Conservation (phyloP, 768 basidiomycete species). For the Nevesoporus exiguus region DNA sequence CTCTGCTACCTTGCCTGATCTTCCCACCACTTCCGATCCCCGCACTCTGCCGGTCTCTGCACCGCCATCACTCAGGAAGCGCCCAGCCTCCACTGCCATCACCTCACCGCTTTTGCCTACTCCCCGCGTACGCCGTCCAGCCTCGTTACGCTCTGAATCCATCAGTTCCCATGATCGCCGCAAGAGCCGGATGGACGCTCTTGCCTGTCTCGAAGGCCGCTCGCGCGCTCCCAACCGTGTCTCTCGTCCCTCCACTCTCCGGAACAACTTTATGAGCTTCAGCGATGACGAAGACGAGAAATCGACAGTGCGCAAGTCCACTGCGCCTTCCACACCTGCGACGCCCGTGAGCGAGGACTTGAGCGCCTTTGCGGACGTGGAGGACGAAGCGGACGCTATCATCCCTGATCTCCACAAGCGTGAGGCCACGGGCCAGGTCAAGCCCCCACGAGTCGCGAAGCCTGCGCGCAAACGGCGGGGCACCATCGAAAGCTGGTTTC, state of each 20-base stretch:
- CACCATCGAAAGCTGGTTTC: constrained; percentile 51
- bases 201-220: constrained; percentile 63
- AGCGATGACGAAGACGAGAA: constrained; percentile 59
- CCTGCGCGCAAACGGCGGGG: constrained; percentile 33
- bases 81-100: constrained; percentile 16
- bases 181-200: constrained; percentile 54
- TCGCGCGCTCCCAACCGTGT: constrained; percentile 23
- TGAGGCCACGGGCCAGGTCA: constrained; percentile 9
- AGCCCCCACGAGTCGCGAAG: constrained; percentile 5
- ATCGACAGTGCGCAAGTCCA: background rate
- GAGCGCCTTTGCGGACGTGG: constrained; percentile 28
- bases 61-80: constrained; percentile 4
- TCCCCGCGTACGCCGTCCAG: constrained; percentile 13
- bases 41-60: background rate
- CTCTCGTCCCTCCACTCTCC: constrained; percentile 13
- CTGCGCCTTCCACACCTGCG: constrained; percentile 1
- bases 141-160: constrained; percentile 31
- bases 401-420: constrained; percentile 16
- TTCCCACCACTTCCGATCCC: constrained; percentile 27
- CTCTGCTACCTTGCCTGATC: constrained; percentile 47
- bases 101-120: constrained; percentile 17
- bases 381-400: constrained; percentile 31
- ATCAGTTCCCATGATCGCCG: constrained; percentile 45
- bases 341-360: constrained; percentile 19
- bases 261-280: constrained; percentile 64